Evolutionary conservation across 208 protist genomes (phyloP).

Genomic region (Perkinsela sp.): DNA sequence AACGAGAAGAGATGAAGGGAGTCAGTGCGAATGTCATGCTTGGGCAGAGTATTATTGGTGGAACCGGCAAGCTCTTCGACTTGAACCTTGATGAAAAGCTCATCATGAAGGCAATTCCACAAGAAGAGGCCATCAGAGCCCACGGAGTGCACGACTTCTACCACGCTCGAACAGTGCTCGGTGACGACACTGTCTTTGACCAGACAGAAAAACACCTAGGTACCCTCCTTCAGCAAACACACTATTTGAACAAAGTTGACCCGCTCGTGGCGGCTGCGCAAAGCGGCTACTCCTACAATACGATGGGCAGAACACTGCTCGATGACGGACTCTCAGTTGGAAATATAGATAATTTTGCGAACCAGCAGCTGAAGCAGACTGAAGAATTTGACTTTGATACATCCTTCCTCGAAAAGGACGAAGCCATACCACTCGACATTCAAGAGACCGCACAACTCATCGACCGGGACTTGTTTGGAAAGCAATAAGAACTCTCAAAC

Average conservation of each 20-base stretch:
- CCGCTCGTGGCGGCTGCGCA: not conserved
- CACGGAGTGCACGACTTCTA: conserved; percentile 34
- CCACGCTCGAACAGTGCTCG: conserved; percentile 10
- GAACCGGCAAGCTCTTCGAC: conserved; percentile 82
- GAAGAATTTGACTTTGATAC: not conserved
- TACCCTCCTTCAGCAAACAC: not conserved
- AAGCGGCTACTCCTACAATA: not conserved
- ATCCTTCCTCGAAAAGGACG: not conserved
- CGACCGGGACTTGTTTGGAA: not conserved
- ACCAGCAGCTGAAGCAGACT: not conserved
- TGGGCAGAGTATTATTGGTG: conserved; percentile 78
- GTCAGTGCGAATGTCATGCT: conserved; percentile 93
- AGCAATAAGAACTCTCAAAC: too few relatives aligned
- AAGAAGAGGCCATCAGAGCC: conserved; percentile 27
- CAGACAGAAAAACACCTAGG: not conserved
- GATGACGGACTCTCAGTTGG: not conserved
- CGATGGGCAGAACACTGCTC: not conserved
- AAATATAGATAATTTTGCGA: not conserved
- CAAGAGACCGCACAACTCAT: not conserved
- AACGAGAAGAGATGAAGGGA: conserved; percentile 75
- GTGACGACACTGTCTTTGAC: not conserved
- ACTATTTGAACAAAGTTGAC: not conserved
- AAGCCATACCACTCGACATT: not conserved
- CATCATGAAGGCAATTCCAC: conserved; percentile 40
- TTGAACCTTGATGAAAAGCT: conserved; percentile 71